A percentile compares a stretch with the other conserved stretches of the same genome.
phyloP scores from a whole-genome alignment of 139 green algal genomes.

The Desmodesmus armatus region DNA sequence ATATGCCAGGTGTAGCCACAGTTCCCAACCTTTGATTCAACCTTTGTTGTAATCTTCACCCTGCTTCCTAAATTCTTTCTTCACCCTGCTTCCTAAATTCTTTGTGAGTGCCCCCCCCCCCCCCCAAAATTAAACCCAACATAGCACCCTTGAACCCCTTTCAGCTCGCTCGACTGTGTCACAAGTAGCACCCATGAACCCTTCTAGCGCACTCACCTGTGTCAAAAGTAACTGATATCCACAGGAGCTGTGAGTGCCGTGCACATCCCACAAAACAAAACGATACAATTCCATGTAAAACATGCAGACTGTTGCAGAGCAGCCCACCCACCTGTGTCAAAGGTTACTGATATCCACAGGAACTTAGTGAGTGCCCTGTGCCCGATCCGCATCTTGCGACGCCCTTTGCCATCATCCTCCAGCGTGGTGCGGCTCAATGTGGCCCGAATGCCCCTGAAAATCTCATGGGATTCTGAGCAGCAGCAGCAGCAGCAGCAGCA shows the following conservation, averaged over 20 bases:
- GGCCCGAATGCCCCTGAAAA: slow-evolving; percentile 48
- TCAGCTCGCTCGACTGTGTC: no score
- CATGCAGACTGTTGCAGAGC: no score
- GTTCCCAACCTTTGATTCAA: no score
- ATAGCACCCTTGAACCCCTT: no score
- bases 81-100: no score
- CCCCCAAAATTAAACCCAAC: no score
- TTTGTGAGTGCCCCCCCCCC: no score
- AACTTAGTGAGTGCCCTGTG: slow-evolving; percentile 41
- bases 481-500: not conserved
- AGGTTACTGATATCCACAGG: slow-evolving; percentile 45
- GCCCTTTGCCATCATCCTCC: slow-evolving; percentile 32
- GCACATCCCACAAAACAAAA: not conserved
- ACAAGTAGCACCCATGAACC: not conserved
- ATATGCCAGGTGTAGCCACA: no score
- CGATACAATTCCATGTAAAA: not conserved
- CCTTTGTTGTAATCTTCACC: no score
- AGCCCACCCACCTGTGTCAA: slow-evolving; percentile 37
- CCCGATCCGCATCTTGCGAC: slow-evolving; percentile 26
- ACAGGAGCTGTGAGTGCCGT: slow-evolving; percentile 8
- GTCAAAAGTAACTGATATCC: slow-evolving; percentile 5
- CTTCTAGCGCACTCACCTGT: slow-evolving; percentile 8
- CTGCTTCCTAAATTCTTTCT: no score
- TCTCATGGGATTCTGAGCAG: slow-evolving; percentile 27
- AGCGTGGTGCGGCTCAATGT: slow-evolving; percentile 1